These are phyloP conservation scores for Fusarium humuli DNA, from an alignment of 2,329 filamentous ascomycete species.

Conservation along the genomic window DNA sequence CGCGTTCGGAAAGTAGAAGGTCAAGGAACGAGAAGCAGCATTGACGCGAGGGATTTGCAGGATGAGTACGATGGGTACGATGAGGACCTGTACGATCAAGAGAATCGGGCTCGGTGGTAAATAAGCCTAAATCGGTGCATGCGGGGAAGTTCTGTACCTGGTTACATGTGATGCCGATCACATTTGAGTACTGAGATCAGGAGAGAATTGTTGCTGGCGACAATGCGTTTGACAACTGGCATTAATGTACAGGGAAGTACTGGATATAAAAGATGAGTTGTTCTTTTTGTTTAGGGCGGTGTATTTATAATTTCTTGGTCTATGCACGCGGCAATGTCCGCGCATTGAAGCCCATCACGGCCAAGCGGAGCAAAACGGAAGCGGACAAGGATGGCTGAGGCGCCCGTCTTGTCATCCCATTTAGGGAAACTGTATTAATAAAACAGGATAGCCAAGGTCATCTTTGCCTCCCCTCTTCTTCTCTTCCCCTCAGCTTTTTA, in stretches of 20 bases:
- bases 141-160: constrained; percentile 7
- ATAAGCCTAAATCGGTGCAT: not conserved
- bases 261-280: not conserved
- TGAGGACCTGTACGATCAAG: constrained; percentile 46
- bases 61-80: constrained; percentile 49
- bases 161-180: constrained; percentile 23
- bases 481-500: not conserved
- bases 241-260: not conserved
- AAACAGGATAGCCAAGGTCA: constrained; percentile 21
- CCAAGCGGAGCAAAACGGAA: constrained; percentile 29
- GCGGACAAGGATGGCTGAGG: constrained; percentile 19
- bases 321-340: constrained; percentile 28
- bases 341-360: constrained; percentile 9
- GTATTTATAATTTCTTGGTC: constrained; percentile 6
- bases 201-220: not conserved
- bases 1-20: constrained; percentile 37
- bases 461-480: not conserved
- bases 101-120: constrained; percentile 39
- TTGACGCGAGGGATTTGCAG: constrained; percentile 44
- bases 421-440: constrained; percentile 11
- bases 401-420: constrained; percentile 11
- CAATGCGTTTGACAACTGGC: not conserved
- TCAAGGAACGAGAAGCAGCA: constrained; percentile 48
- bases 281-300: not conserved
- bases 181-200: not conserved